These are phyloP conservation scores for Septoria linicola DNA, from an alignment of 2,329 filamentous ascomycete genomes.

Conservation along the genomic window DNA sequence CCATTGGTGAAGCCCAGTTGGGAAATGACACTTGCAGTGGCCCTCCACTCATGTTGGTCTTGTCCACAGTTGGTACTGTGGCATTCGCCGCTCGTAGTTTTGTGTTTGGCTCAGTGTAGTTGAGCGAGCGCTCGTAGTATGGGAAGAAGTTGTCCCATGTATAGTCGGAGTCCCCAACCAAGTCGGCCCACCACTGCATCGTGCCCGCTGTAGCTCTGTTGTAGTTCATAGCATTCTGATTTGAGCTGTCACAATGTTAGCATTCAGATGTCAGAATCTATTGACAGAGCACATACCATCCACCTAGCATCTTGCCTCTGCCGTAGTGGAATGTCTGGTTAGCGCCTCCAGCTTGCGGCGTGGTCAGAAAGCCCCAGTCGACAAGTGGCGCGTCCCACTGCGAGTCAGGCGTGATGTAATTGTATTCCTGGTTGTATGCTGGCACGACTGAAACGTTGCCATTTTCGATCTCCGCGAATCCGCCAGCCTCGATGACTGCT, in stretches of 20 bases:
- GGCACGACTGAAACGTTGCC: conserved; percentile 29
- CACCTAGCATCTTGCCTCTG: conserved; percentile 33
- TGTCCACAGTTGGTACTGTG: not conserved
- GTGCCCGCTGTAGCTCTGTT: conserved; percentile 34
- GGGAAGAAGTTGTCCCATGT: conserved; percentile 33
- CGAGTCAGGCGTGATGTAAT: conserved; percentile 5
- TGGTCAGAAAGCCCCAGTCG: conserved; percentile 20
- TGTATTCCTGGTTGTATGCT: conserved; percentile 17
- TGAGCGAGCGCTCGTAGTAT: conserved; percentile 15
- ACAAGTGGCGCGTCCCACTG: conserved; percentile 20
- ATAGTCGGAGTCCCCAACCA: conserved; percentile 38
- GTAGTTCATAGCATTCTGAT: conserved; percentile 31
- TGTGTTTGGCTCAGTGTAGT: conserved; percentile 7
- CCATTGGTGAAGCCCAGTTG: not conserved
- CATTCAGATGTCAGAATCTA: not conserved
- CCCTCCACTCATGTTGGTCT: not conserved
- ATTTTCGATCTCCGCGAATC: conserved; percentile 26
- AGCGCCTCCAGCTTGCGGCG: conserved; percentile 2
- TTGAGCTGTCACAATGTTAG: conserved; percentile 22
- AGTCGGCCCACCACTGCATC: conserved; percentile 40
- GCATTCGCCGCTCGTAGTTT: conserved; percentile 5
- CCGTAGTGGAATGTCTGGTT: conserved; percentile 20
- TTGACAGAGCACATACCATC: conserved; percentile 2
- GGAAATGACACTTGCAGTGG: not conserved
- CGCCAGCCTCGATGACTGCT: conserved; percentile 32